Evolutionary conservation across 2,329 filamentous ascomycete species (phyloP).

Genomic region (Exophiala bonariae): DNA sequence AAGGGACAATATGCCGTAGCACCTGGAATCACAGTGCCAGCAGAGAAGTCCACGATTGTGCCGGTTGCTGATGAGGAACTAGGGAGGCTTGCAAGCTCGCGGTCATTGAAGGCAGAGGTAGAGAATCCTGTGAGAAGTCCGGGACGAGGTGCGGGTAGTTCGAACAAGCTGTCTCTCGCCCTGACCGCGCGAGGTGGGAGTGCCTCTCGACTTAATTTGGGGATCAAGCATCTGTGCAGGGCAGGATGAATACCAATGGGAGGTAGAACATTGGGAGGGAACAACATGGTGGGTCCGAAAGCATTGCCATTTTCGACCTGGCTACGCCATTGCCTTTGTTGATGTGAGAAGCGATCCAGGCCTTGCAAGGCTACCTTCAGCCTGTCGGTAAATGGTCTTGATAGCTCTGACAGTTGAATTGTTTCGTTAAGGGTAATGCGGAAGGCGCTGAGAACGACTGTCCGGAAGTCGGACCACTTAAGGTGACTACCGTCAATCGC

Average conservation of each 20-base stretch:
- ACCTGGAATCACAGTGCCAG: conserved; percentile 19
- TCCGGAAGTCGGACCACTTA: conserved; percentile 24
- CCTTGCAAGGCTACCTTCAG: conserved; percentile 14
- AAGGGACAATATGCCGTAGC: conserved; percentile 21
- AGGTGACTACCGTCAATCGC: conserved; percentile 26
- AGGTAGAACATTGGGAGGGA: conserved; percentile 26
- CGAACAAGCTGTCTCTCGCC: conserved; percentile 23
- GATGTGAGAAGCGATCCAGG: conserved; percentile 12
- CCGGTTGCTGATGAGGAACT: conserved; percentile 19
- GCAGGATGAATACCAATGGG: conserved; percentile 5
- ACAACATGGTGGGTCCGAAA: conserved; percentile 24
- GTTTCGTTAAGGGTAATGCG: conserved; percentile 16
- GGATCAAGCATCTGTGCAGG: conserved; percentile 19
- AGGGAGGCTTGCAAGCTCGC: conserved; percentile 21
- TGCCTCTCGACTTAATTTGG: conserved; percentile 22
- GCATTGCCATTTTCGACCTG: conserved; percentile 18
- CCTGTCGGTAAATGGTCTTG: conserved; percentile 15
- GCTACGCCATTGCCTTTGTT: conserved; percentile 21
- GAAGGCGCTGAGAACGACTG: conserved; percentile 21
- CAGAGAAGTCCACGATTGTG: conserved; percentile 21
- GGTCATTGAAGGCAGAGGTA: conserved; percentile 21
- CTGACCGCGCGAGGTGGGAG: conserved; percentile 19
- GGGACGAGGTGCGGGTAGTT: conserved; percentile 24
- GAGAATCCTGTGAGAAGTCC: conserved; percentile 23
- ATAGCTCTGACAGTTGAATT: conserved; percentile 16